These are phyloP conservation scores for Fusarium sacchari DNA, from an alignment of 2,329 filamentous ascomycete species.

Conservation along the genomic window DNA sequence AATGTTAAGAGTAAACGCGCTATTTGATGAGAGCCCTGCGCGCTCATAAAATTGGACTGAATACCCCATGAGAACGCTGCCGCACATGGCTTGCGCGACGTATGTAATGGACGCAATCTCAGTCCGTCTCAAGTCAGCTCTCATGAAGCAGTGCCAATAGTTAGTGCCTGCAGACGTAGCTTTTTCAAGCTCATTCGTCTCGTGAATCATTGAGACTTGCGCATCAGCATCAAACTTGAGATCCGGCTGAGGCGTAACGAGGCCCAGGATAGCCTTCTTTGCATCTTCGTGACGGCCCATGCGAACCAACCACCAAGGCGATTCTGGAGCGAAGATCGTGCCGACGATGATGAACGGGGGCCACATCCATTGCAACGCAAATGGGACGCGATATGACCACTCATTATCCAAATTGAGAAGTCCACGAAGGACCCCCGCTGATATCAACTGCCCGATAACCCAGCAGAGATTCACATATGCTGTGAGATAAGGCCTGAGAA, in stretches of 20 bases:
- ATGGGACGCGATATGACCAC: conserved; percentile 61
- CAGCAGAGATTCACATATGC: conserved; percentile 61
- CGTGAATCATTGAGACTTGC: conserved; percentile 34
- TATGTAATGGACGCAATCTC: conserved; percentile 58
- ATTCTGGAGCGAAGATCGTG: conserved; percentile 58
- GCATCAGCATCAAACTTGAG: conserved; percentile 36
- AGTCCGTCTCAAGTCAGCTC: conserved; percentile 56
- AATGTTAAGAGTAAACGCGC: conserved; percentile 52
- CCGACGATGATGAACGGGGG: conserved; percentile 55
- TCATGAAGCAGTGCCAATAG: conserved; percentile 60
- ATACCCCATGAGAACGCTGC: conserved; percentile 62
- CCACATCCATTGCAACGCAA: conserved; percentile 61
- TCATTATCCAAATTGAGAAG: conserved; percentile 51
- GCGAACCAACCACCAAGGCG: conserved; percentile 60
- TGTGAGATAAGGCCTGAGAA: conserved; percentile 59
- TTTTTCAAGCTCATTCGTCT: conserved; percentile 58
- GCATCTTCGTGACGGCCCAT: conserved; percentile 30
- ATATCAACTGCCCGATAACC: conserved; percentile 59
- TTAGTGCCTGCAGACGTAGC: conserved; percentile 51
- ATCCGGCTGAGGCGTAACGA: conserved; percentile 41
- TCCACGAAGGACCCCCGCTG: conserved; percentile 55
- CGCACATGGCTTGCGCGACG: conserved; percentile 52
- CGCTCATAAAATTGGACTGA: conserved; percentile 62
- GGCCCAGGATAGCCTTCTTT: conserved; percentile 24
- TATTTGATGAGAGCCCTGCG: conserved; percentile 50